phyloP scores from a whole-genome alignment of 108 stramenopile species.

The Nannochloropsis gaditana region DNA sequence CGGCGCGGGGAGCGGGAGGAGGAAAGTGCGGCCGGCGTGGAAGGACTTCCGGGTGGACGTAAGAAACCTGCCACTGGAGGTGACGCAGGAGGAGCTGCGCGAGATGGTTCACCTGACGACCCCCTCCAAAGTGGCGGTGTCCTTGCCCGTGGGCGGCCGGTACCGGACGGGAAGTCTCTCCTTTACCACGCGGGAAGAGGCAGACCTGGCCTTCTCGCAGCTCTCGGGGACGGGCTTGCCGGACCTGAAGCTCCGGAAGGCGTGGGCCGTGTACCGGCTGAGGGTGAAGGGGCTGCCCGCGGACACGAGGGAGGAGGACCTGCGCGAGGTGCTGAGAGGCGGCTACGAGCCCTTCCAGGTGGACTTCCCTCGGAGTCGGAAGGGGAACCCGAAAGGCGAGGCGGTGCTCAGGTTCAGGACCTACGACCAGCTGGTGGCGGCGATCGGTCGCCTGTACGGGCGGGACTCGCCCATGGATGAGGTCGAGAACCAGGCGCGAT shows the following conservation, averaged over 20 bases:
- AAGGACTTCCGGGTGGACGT: not conserved
- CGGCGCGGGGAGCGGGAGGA: not conserved
- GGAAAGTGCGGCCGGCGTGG: not conserved
- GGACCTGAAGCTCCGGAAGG: not conserved
- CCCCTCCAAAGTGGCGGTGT: not conserved
- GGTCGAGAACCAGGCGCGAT: not conserved
- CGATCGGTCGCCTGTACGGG: conserved; percentile 2
- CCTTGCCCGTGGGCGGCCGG: not conserved
- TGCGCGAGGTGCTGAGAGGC: not conserved
- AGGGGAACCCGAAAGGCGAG: not conserved
- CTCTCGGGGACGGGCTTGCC: conserved; percentile 1
- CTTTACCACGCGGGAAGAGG: not conserved
- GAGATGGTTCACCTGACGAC: conserved; percentile 6
- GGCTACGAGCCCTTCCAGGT: not conserved
- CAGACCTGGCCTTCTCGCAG: not conserved
- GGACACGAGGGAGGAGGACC: not conserved
- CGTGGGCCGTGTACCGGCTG: not conserved
- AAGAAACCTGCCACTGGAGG: not conserved
- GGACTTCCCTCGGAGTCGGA: not conserved
- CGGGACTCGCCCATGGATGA: conserved; percentile 1
- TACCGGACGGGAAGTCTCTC: not conserved
- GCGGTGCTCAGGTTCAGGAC: not conserved
- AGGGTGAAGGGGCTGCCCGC: not conserved
- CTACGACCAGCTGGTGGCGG: not conserved
- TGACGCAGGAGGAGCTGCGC: conserved; percentile 6